These are phyloP conservation scores for Euryodendron excelsum DNA, from an alignment of 148 eudicot genomes.

Conservation along the genomic window DNA sequence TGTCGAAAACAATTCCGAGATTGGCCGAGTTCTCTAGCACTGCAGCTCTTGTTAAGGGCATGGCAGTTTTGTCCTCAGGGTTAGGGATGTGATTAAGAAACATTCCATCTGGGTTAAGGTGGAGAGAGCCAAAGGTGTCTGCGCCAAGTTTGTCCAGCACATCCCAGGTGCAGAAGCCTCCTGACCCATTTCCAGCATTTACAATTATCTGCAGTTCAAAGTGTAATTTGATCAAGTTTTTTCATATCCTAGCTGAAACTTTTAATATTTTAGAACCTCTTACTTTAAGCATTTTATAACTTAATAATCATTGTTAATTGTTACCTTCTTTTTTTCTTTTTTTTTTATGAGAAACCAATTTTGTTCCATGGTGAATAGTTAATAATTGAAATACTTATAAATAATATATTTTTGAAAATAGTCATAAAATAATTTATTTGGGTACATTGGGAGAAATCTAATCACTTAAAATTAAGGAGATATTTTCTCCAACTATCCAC, in stretches of 20 bases:
- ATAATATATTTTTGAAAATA: too few species aligned
- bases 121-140: constrained; percentile 81
- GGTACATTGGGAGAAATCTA: too few species aligned
- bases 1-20: constrained; percentile 88
- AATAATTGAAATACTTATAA: too few species aligned
- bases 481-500: too few species aligned
- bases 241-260: neutral
- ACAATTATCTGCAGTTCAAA: constrained; percentile 65
- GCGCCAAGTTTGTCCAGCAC: constrained; percentile 94
- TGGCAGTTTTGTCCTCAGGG: constrained; percentile 82
- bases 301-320: too few species aligned
- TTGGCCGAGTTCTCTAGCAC: constrained; percentile 70
- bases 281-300: neutral
- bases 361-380: too few species aligned
- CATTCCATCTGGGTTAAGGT: constrained; percentile 85
- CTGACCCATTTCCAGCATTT: constrained; percentile 95
- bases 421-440: too few species aligned
- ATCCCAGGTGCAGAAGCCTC: constrained; percentile 90
- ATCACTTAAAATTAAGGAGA: too few species aligned
- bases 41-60: constrained; percentile 64
- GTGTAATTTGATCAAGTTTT: neutral
- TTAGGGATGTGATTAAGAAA: constrained; percentile 97
- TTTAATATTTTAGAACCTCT: too few species aligned
- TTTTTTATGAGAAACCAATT: too few species aligned
- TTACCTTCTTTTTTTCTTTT: too few species aligned